Evolutionary conservation across 257 asterid species (phyloP).

Genomic region (Dorcoceras hygrometricum): DNA sequence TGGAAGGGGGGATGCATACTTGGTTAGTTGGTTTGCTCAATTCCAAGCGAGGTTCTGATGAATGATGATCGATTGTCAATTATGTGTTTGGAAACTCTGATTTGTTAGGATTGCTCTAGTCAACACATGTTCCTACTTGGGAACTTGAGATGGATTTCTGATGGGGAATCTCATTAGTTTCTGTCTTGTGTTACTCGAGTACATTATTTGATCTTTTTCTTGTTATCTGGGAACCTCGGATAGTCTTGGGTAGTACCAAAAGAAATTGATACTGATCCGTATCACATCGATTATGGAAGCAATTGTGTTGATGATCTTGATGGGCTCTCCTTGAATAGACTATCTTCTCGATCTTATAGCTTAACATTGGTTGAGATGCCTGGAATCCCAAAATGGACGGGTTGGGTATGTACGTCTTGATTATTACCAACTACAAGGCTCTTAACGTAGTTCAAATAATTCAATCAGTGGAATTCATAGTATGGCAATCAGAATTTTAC

Average conservation of each 20-base stretch:
- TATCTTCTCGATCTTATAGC: not conserved
- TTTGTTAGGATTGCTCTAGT: not conserved
- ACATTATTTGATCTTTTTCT: not conserved
- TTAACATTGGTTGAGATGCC: not conserved
- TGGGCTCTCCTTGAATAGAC: not conserved
- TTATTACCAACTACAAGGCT: not conserved
- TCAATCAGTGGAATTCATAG: not conserved
- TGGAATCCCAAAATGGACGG: not conserved
- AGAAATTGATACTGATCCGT: not conserved
- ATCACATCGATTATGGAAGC: not conserved
- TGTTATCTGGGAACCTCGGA: too few relatives aligned
- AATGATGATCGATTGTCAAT: not conserved
- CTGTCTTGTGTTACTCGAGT: not conserved
- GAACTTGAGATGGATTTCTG: not conserved
- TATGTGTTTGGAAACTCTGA: not conserved
- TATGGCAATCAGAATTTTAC: not conserved
- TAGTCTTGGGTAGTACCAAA: not conserved
- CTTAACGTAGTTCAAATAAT: not conserved
- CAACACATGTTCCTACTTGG: not conserved
- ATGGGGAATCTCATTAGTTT: not conserved
- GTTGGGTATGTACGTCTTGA: not conserved
- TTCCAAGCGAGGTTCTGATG: not conserved
- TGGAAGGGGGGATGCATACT: not conserved
- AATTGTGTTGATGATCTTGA: not conserved
- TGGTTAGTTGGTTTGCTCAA: not conserved